Evolutionary conservation across 805 yeast genomes (phyloP).

Genomic region (Wickerhamomyces subpelliculosus): DNA sequence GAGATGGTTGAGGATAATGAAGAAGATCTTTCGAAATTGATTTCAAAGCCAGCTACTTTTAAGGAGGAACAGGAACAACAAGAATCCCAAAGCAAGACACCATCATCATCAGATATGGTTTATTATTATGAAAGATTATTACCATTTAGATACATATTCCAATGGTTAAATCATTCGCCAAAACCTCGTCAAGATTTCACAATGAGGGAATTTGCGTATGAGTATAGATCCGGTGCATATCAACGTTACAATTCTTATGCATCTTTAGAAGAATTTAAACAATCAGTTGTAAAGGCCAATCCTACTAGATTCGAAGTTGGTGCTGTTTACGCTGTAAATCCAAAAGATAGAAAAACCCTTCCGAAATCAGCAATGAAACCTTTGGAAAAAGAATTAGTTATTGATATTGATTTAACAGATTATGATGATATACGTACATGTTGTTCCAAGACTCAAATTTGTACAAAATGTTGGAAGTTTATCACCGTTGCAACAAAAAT

Average conservation of each 20-base stretch:
- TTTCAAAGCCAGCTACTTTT: background rate
- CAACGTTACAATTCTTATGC: constrained; percentile 80
- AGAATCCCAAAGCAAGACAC: constrained; percentile 1
- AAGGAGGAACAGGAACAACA: background rate
- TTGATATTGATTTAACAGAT: constrained; percentile 97
- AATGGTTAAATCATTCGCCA: constrained; percentile 86
- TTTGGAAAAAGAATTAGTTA: constrained; percentile 76
- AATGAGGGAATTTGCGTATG: constrained; percentile 91
- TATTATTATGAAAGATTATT: constrained; percentile 63
- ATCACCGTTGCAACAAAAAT: constrained; percentile 78
- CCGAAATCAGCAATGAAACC: constrained; percentile 78
- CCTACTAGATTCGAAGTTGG: constrained; percentile 96
- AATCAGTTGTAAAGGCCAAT: constrained; percentile 61
- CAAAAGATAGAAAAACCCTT: constrained; percentile 73
- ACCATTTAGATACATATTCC: constrained; percentile 75
- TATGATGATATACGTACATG: constrained; percentile 93
- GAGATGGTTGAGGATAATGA: background rate
- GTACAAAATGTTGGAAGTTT: constrained; percentile 89
- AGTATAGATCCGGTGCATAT: constrained; percentile 80
- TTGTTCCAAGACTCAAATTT: constrained; percentile 78
- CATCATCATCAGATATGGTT: constrained; percentile 51
- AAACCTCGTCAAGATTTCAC: constrained; percentile 70
- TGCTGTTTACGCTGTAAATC: constrained; percentile 82
- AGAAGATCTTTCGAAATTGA: background rate
- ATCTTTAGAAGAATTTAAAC: constrained; percentile 64